Conservation (phyloP, 192 early-diverging fungal species). For the Spizellomyces punctatus region DNA sequence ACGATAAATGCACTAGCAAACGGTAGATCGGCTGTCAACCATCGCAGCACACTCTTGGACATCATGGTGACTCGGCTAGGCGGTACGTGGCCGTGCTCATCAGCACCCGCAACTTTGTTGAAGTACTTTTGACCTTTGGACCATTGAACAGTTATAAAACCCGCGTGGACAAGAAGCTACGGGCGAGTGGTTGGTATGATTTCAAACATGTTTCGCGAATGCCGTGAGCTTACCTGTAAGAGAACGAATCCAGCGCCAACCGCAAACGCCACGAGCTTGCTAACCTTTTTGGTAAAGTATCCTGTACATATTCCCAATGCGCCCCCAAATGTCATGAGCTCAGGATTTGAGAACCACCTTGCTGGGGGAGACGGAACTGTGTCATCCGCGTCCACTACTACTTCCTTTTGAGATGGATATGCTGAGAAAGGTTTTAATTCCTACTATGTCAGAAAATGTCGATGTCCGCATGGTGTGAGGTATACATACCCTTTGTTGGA, state of each 20-base stretch:
- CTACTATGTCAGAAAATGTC: too few relatives aligned
- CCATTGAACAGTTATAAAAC: conserved; percentile 27
- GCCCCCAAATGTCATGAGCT: conserved; percentile 25
- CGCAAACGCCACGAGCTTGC: conserved; percentile 29
- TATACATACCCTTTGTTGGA: too few relatives aligned
- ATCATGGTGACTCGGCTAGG: background rate
- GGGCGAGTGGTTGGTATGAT: background rate
- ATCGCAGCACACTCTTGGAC: conserved; percentile 1
- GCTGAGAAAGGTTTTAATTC: too few relatives aligned
- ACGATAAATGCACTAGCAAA: conserved; percentile 24
- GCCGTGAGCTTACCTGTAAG: conserved; percentile 18
- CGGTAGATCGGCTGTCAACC: conserved; percentile 29
- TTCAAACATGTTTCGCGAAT: background rate
- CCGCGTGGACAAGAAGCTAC: conserved; percentile 12
- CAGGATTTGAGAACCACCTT: conserved; percentile 16
- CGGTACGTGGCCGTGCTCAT: conserved; percentile 9
- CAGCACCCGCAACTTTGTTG: conserved; percentile 6
- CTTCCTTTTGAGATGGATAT: too few relatives aligned
- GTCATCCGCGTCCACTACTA: background rate
- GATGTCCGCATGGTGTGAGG: too few relatives aligned
- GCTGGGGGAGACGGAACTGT: conserved; percentile 10
- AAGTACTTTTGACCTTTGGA: background rate
- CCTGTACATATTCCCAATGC: conserved; percentile 25
- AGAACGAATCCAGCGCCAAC: conserved; percentile 25
- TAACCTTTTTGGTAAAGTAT: conserved; percentile 23